Conservation (phyloP, 2,329 filamentous ascomycete species). For the Arthroderma uncinatum region DNA sequence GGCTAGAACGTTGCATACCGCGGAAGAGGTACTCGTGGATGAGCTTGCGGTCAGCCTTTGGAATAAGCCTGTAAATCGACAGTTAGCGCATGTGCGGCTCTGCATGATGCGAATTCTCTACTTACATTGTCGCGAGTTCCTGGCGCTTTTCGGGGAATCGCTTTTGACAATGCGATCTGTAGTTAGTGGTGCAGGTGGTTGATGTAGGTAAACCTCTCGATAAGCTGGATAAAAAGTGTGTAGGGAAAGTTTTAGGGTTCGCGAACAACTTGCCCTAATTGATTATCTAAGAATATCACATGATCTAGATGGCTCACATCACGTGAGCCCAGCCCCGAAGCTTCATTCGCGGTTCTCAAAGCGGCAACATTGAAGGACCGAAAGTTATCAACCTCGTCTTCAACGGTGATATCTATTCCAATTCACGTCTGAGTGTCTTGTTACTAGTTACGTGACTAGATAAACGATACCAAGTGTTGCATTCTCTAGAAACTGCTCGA, state of each 20-base stretch:
- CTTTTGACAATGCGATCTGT: slow-evolving; percentile 35
- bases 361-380: neutral
- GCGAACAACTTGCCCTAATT: slow-evolving; percentile 13
- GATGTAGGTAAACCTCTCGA: neutral
- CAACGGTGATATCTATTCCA: neutral
- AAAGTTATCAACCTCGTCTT: neutral
- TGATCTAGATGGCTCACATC: neutral
- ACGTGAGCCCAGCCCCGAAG: too few species aligned
- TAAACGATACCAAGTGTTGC: too few species aligned
- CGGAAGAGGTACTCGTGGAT: slow-evolving; percentile 99
- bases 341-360: too few species aligned
- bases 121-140: slow-evolving; percentile 46
- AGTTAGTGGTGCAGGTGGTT: slow-evolving; percentile 1
- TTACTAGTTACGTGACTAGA: neutral
- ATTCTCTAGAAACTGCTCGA: too few species aligned
- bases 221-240: slow-evolving; percentile 2
- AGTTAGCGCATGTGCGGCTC: slow-evolving; percentile 2
- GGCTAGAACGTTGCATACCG: slow-evolving; percentile 42
- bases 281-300: neutral
- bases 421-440: neutral
- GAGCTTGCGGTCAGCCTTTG: slow-evolving; percentile 99
- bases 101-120: slow-evolving; percentile 8
- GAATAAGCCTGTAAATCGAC: slow-evolving; percentile 65
- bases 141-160: slow-evolving; percentile 44
- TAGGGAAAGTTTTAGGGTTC: slow-evolving; percentile 13